These are phyloP conservation scores for Paxillus involutus DNA, from an alignment of 768 basidiomycete genomes.

Conservation along the genomic window DNA sequence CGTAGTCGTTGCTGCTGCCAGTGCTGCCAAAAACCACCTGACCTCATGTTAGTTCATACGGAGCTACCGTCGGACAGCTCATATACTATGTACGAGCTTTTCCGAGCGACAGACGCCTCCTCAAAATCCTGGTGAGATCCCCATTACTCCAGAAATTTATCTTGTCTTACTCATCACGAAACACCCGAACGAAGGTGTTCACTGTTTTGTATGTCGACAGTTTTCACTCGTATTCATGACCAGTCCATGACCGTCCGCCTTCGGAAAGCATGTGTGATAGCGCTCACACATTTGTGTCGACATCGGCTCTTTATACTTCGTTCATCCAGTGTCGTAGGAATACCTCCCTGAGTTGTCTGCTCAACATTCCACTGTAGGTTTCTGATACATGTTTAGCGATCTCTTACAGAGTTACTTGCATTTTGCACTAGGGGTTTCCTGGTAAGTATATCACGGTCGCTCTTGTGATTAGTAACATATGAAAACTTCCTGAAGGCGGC, in stretches of 20 bases:
- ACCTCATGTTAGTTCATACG: no score
- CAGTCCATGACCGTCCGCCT: neutral
- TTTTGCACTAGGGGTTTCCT: neutral
- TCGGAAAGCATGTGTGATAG: conserved; percentile 5
- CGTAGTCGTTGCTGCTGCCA: no score
- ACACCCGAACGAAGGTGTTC: neutral
- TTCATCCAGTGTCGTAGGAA: conserved; percentile 1
- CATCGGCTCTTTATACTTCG: neutral
- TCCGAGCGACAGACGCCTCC: no score
- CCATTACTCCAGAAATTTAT: no score
- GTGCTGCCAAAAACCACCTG: no score
- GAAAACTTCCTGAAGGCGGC: neutral
- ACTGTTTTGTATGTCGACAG: conserved; percentile 1
- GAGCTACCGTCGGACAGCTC: no score
- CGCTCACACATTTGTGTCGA: neutral
- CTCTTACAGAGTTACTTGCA: neutral
- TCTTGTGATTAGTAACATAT: neutral
- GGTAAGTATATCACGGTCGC: neutral
- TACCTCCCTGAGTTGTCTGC: neutral
- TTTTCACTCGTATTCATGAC: neutral
- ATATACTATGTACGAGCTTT: no score
- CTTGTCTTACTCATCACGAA: no score
- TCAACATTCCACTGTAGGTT: conserved; percentile 1
- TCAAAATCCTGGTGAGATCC: no score
- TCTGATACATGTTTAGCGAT: no score